Base-by-base conservation (phyloP, 2,329 filamentous ascomycete genomes). In the Aspergillus texensis region DNA sequence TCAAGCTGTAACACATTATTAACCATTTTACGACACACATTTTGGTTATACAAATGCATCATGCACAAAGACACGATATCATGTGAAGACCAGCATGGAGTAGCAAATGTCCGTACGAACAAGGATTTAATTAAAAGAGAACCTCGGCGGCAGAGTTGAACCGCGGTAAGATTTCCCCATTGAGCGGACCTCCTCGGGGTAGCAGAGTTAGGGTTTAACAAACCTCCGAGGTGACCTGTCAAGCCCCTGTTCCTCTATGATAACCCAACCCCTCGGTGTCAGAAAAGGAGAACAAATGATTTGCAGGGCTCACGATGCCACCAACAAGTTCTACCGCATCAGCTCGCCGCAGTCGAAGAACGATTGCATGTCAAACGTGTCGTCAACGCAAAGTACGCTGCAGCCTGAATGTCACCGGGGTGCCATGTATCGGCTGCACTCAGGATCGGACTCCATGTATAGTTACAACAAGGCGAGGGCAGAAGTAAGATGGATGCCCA, bases 371-470 rank as follows among this genome's bases (percentile, higher is more conserved):
- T 43, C 52, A 66, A 24, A 39, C 32, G 6, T 67, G 65, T 46
- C 63, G 65, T n/a, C 58, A 65, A 56, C 70, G 71, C n/a, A 72
- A 72, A 63, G 69, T 72, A 12, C 67, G 67, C 30, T 72, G 71
- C 56, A 70, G 69, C 26, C 52, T 70, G n/a, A 66, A 60, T 4
- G 64, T 71, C 24, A 71, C 70, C 3, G 70, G 70, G 14, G 46
- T 71, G 1, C 73, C 74, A 6, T 75, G 73, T 45, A 63, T 69
- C 21, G 74, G 71, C 8, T 75, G 74, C 67, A 65, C 69, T 14
- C 70, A 72, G 56, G 71, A 75, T 56, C 60, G 62, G 24, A 62
- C 67, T 6, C 62, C 68, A 26, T 75, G 74, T 58, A 62, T 71
- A 46, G 10, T 46, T 5, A 24, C 9, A 21, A 24, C 43, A 12